Percentiles rank a stretch among this genome's conserved stretches.
Evolutionary conservation across 169 alveolate species (phyloP).

Genomic region (Plasmodium knowlesi): DNA sequence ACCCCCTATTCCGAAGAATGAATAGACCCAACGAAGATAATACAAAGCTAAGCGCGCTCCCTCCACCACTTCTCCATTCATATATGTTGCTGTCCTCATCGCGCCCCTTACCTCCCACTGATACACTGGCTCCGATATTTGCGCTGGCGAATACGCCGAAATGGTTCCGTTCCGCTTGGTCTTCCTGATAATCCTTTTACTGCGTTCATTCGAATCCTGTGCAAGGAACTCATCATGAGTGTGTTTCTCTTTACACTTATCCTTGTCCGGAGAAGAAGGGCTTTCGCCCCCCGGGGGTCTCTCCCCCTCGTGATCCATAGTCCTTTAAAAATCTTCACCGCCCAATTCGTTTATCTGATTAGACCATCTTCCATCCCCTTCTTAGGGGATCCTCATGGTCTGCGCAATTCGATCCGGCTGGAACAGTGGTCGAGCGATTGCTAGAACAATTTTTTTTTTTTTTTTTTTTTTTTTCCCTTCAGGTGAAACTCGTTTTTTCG

Average conservation of each 20-base stretch:
- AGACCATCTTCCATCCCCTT: neutral
- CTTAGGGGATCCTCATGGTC: neutral
- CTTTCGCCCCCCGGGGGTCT: neutral
- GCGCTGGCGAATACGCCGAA: slow-evolving; percentile 70
- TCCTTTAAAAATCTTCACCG: neutral
- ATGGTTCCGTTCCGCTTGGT: neutral
- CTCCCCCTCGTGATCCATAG: neutral
- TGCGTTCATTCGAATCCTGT: neutral
- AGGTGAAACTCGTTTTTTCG: neutral
- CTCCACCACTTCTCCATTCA: neutral
- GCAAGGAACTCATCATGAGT: neutral
- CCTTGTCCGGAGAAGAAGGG: neutral
- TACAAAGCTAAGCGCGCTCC: too few species aligned
- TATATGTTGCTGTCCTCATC: neutral
- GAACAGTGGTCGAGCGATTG: neutral
- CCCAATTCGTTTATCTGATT: neutral
- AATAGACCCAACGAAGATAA: neutral
- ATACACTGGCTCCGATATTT: slow-evolving; percentile 67
- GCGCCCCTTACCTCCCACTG: slow-evolving; percentile 63
- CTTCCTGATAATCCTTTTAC: neutral
- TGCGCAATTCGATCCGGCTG: neutral
- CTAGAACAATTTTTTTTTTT: neutral
- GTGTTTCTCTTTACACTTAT: neutral
- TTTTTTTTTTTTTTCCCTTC: neutral
- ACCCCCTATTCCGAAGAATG: neutral